Conservation (phyloP, 345 rosid species). For the Dipteronia sinensis region DNA sequence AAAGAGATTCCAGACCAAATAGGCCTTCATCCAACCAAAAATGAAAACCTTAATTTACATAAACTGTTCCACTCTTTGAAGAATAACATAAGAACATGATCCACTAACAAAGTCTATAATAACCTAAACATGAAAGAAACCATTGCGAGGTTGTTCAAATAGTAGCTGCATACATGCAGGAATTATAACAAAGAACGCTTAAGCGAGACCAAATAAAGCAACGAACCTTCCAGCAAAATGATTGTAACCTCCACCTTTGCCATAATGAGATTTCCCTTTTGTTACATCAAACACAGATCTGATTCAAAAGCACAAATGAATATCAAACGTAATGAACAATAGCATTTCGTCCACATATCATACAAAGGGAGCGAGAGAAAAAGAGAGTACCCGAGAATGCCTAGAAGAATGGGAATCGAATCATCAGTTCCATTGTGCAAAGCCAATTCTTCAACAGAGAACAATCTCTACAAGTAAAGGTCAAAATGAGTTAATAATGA, state of each 20-base stretch:
- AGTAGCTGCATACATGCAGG: background rate
- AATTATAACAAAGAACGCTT: too few species aligned
- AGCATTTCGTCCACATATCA: background rate
- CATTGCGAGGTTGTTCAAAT: background rate
- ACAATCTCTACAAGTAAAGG: conserved; percentile 49
- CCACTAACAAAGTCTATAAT: background rate
- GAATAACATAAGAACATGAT: background rate
- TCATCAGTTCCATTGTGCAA: conserved; percentile 82
- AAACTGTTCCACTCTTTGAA: background rate
- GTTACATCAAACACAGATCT: conserved; percentile 96
- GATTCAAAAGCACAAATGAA: conserved; percentile 20
- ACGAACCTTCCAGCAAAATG: conserved; percentile 94
- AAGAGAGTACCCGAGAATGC: conserved; percentile 74
- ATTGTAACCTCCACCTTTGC: conserved; percentile 82
- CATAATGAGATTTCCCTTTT: conserved; percentile 92
- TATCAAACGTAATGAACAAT: background rate
- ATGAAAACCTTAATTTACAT: too few species aligned
- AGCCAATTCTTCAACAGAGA: conserved; percentile 67
- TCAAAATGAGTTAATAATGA: background rate
- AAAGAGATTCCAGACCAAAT: too few species aligned
- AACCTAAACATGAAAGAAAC: too few species aligned
- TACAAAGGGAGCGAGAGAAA: background rate
- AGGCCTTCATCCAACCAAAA: too few species aligned
- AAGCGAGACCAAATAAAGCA: background rate
- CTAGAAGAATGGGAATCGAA: conserved; percentile 66